Conservation (phyloP, 2,329 filamentous ascomycete species). For the Leptosphaerulina australis region DNA sequence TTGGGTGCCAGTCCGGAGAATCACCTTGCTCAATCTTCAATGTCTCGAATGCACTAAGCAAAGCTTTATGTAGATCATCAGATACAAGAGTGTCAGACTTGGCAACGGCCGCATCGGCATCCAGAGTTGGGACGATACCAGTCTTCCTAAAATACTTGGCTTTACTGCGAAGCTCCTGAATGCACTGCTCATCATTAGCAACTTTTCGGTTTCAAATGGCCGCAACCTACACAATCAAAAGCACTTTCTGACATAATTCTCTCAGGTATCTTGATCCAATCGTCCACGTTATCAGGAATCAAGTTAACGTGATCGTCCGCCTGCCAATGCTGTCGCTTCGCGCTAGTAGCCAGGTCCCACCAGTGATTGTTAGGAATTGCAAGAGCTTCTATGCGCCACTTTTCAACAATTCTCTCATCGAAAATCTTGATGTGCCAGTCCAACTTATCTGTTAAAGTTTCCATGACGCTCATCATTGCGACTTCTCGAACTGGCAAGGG, state of each 20-base stretch:
- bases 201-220: neutral
- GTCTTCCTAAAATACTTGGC: conserved; percentile 53
- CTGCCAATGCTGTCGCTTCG: conserved; percentile 15
- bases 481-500: conserved; percentile 46
- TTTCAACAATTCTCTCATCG: conserved; percentile 37
- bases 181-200: conserved; percentile 19
- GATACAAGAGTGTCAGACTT: conserved; percentile 61
- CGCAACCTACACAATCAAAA: conserved; percentile 25
- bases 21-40: conserved; percentile 56
- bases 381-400: conserved; percentile 34
- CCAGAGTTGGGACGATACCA: conserved; percentile 54
- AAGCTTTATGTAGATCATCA: conserved; percentile 45
- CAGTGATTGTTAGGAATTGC: conserved; percentile 22
- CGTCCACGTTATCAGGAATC: neutral
- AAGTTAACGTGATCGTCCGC: neutral
- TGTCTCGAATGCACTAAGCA: conserved; percentile 53
- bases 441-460: conserved; percentile 50
- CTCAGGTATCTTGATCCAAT: neutral
- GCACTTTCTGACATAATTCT: conserved; percentile 21
- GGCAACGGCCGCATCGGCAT: conserved; percentile 53
- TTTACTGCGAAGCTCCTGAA: conserved; percentile 58
- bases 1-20: conserved; percentile 63
- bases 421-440: conserved; percentile 51
- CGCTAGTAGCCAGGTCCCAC: conserved; percentile 18
- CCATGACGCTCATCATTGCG: conserved; percentile 49